These are phyloP conservation scores for Biscogniauxia sp. DNA, from an alignment of 2,329 filamentous ascomycete species.

Conservation along the genomic window DNA sequence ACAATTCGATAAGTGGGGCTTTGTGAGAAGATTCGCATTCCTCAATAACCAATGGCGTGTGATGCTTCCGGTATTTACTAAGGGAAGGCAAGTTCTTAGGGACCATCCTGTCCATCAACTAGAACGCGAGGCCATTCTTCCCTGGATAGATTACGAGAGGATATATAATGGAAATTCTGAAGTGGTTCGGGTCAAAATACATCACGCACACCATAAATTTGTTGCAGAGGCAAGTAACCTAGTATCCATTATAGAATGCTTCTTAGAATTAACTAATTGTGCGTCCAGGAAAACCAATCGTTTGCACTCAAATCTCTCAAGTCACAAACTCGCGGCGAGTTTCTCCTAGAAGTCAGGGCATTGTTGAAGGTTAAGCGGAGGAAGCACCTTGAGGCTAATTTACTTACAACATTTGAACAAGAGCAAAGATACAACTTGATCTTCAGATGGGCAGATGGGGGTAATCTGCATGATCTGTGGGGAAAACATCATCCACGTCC, in stretches of 20 bases:
- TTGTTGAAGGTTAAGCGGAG: neutral
- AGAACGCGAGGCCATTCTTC: neutral
- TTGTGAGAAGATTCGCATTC: neutral
- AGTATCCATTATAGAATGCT: neutral
- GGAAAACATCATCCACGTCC: neutral
- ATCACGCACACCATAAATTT: neutral
- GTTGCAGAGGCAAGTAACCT: neutral
- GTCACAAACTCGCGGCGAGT: neutral
- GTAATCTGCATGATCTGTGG: neutral
- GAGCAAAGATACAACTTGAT: neutral
- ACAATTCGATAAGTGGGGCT: neutral
- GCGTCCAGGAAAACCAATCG: neutral
- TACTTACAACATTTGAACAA: neutral
- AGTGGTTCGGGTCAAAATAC: neutral
- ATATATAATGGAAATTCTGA: neutral
- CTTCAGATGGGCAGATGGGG: neutral
- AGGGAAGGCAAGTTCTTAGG: neutral
- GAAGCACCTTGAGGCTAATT: neutral
- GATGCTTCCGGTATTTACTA: neutral
- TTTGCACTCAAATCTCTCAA: neutral
- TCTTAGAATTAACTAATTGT: neutral
- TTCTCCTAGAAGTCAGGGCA: neutral
- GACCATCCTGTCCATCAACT: neutral
- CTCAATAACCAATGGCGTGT: neutral
- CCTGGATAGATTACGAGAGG: neutral